A percentile compares a stretch with the other conserved stretches of the same genome.
Conservation (phyloP, 768 basidiomycete species). For the Podaxis sp. region DNA sequence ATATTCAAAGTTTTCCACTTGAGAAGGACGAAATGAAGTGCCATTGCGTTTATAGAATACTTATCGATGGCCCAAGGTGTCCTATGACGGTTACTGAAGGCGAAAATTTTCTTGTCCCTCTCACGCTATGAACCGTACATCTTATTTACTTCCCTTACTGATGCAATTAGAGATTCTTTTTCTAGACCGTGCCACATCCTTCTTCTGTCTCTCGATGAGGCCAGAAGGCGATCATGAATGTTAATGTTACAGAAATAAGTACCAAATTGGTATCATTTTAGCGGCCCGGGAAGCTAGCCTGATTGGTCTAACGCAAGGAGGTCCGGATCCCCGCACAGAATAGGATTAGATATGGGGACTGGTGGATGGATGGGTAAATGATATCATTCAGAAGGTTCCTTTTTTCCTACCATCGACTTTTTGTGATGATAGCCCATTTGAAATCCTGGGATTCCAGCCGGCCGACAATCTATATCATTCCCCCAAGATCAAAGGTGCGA, state of each 20-base stretch:
- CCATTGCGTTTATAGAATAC: not conserved
- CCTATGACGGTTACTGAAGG: not conserved
- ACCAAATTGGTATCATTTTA: conserved; percentile 1
- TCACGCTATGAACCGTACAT: not conserved
- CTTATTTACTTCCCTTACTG: not conserved
- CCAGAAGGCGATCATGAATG: conserved; percentile 8
- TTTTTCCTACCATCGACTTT: not conserved
- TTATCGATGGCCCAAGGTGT: not conserved
- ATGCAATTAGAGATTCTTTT: not conserved
- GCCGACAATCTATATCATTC: not conserved
- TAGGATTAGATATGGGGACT: not conserved
- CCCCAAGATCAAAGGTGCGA: conserved; percentile 5
- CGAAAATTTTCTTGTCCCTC: conserved; percentile 2
- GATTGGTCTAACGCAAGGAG: not conserved
- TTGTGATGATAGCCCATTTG: not conserved
- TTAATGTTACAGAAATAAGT: conserved; percentile 14
- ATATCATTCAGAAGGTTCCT: conserved; percentile 10
- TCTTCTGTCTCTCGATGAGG: conserved; percentile 4
- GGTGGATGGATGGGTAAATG: conserved; percentile 5
- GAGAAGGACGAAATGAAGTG: not conserved
- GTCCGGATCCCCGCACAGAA: not conserved
- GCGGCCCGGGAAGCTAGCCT: not conserved
- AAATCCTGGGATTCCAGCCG: conserved; percentile 13
- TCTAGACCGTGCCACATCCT: conserved; percentile 1
- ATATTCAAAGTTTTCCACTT: not conserved